Percentiles rank a stretch among this genome's conserved stretches.
Conservation (phyloP, 2,329 filamentous ascomycete genomes). For the Zymoseptoria crescenta region DNA sequence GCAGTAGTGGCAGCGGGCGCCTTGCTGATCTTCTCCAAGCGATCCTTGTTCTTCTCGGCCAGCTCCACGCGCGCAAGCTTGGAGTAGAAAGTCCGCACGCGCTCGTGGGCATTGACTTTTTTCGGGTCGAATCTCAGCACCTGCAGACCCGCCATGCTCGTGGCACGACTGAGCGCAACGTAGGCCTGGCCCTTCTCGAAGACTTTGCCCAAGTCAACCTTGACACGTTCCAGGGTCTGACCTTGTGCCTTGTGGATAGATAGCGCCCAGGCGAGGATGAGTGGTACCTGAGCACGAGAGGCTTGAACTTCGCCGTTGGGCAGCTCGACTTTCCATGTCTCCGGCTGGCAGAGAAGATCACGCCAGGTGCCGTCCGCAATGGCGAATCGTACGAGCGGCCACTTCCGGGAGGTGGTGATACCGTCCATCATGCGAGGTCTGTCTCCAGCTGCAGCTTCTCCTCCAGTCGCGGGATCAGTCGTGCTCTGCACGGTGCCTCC, state of each 20-base stretch:
- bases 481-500: conserved; percentile 27
- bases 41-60: conserved; percentile 27
- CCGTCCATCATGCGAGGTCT: conserved; percentile 48
- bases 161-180: conserved; percentile 88
- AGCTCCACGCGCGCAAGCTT: conserved; percentile 66
- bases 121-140: conserved; percentile 79
- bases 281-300: conserved; percentile 63
- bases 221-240: conserved; percentile 86
- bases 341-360: conserved; percentile 72
- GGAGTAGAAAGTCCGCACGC: conserved; percentile 77
- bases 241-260: conserved; percentile 98
- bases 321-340: conserved; percentile 95
- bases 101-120: conserved; percentile 91
- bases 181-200: conserved; percentile 99
- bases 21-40: conserved; percentile 23
- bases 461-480: conserved; percentile 19
- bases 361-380: conserved; percentile 69
- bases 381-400: conserved; percentile 77
- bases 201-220: conserved; percentile 82
- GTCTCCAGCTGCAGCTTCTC: conserved; percentile 5
- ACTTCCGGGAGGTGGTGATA: conserved; percentile 50
- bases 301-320: conserved; percentile 91
- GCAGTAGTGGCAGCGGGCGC: conserved; percentile 23
- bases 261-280: conserved; percentile 93
- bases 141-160: conserved; percentile 76